Conservation (phyloP, 2,329 filamentous ascomycete genomes). For the Chalaropsis thielavioides region DNA sequence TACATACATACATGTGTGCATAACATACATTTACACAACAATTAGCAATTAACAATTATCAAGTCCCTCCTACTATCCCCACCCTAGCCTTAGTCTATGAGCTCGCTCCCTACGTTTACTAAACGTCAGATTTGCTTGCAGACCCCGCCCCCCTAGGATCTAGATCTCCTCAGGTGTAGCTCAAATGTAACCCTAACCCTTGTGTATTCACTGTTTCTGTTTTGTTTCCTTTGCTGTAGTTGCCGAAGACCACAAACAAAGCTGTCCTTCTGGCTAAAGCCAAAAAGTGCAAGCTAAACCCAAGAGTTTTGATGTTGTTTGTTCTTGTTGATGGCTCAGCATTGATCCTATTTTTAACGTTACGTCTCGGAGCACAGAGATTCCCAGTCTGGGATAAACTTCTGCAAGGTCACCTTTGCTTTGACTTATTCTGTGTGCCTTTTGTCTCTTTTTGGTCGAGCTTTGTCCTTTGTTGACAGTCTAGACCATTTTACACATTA, state of each 20-base stretch:
- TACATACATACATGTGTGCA: background rate
- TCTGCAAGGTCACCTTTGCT: background rate
- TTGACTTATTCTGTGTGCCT: background rate
- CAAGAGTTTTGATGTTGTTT: background rate
- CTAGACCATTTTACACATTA: background rate
- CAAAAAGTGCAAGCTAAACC: background rate
- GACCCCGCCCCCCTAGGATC: background rate
- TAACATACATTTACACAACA: background rate
- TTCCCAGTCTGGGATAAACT: background rate
- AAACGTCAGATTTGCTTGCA: background rate
- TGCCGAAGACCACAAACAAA: background rate
- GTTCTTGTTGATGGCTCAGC: background rate
- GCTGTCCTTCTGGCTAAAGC: background rate
- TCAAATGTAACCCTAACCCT: too few species aligned
- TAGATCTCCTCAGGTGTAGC: too few species aligned
- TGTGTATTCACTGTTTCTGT: background rate
- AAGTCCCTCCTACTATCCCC: background rate
- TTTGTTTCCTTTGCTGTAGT: background rate
- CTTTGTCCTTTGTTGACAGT: background rate
- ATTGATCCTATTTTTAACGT: constrained; percentile 5
- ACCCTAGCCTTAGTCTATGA: background rate
- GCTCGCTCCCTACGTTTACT: background rate
- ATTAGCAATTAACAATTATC: background rate
- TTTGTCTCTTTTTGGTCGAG: background rate
- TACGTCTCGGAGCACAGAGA: constrained; percentile 4